These are phyloP conservation scores for Penicillium canescens DNA, from an alignment of 495 filamentous ascomycete species.

Conservation along the genomic window DNA sequence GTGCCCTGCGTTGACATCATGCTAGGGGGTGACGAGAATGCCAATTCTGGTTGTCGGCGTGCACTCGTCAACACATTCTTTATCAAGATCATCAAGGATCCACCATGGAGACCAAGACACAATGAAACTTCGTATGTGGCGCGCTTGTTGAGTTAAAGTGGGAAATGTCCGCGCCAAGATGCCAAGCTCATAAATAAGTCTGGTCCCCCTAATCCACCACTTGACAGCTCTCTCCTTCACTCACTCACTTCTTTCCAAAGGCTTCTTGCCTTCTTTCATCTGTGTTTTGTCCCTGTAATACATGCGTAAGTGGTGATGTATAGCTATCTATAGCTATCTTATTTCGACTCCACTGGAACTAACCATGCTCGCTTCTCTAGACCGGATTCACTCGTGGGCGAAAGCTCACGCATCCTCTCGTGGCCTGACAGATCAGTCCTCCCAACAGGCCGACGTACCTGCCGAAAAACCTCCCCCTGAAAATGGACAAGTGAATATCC, in stretches of 20 bases:
- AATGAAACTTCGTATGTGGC: neutral
- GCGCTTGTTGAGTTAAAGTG: neutral
- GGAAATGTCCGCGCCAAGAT: conserved; percentile 3
- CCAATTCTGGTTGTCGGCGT: neutral
- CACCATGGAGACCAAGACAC: neutral
- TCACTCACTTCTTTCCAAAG: neutral
- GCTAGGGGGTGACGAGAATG: conserved; percentile 4
- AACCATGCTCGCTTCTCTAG: conserved; percentile 19
- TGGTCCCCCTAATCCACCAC: neutral
- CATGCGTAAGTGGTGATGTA: conserved; percentile 38
- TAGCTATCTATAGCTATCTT: neutral
- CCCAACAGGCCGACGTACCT: conserved; percentile 9
- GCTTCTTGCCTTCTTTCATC: conserved; percentile 9
- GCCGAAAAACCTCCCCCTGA: conserved; percentile 10
- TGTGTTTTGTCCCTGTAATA: conserved; percentile 34
- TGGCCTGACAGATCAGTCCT: conserved; percentile 8
- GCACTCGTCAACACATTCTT: conserved; percentile 1
- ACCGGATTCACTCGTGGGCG: conserved; percentile 51
- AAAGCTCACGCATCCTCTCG: conserved; percentile 47
- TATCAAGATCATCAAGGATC: neutral
- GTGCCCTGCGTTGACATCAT: conserved; percentile 9
- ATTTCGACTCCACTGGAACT: conserved; percentile 8
- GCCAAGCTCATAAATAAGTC: conserved; percentile 9
- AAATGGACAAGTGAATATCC: conserved; percentile 41
- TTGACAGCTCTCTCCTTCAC: neutral